These are phyloP conservation scores for Phylloboletellus chloephorus DNA, from an alignment of 1,284 basidiomycete species.

Conservation along the genomic window DNA sequence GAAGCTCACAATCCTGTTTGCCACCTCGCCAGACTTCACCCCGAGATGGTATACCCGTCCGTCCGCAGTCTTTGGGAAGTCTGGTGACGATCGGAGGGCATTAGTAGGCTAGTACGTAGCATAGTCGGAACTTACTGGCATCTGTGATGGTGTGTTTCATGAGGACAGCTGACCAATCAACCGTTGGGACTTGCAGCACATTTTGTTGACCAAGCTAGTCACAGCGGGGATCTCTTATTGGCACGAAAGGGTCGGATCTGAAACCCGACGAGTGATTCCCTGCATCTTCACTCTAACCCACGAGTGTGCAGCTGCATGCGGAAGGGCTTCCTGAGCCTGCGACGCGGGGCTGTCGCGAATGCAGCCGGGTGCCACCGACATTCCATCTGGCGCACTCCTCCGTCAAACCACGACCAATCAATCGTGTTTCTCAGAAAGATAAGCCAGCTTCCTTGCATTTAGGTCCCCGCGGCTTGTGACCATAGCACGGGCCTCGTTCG, in stretches of 20 bases:
- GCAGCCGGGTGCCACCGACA: too few species aligned
- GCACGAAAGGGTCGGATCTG: too few species aligned
- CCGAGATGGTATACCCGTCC: slow-evolving; percentile 76
- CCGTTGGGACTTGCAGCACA: too few species aligned
- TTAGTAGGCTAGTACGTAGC: not conserved
- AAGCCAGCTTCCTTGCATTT: slow-evolving; percentile 1
- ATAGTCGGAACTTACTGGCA: slow-evolving; percentile 25
- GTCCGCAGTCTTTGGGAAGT: slow-evolving; percentile 69
- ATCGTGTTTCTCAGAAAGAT: slow-evolving; percentile 18
- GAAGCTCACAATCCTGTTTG: slow-evolving; percentile 67
- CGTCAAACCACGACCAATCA: too few species aligned
- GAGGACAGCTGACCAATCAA: too few species aligned
- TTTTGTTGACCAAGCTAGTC: too few species aligned
- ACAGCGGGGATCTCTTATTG: too few species aligned
- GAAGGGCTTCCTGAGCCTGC: slow-evolving; percentile 1
- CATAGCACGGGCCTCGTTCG: slow-evolving; percentile 5
- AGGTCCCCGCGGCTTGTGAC: slow-evolving; percentile 16
- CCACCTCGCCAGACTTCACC: slow-evolving; percentile 66
- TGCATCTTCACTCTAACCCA: slow-evolving; percentile 14
- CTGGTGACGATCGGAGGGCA: slow-evolving; percentile 34
- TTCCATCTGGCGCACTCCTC: too few species aligned
- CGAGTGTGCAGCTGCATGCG: not conserved
- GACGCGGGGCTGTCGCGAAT: not conserved
- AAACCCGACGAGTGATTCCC: too few species aligned
- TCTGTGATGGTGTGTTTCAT: slow-evolving; percentile 27